Evolutionary conservation across 352 stramenopile genomes (phyloP).

Genomic region (Peronospora farinosa): DNA sequence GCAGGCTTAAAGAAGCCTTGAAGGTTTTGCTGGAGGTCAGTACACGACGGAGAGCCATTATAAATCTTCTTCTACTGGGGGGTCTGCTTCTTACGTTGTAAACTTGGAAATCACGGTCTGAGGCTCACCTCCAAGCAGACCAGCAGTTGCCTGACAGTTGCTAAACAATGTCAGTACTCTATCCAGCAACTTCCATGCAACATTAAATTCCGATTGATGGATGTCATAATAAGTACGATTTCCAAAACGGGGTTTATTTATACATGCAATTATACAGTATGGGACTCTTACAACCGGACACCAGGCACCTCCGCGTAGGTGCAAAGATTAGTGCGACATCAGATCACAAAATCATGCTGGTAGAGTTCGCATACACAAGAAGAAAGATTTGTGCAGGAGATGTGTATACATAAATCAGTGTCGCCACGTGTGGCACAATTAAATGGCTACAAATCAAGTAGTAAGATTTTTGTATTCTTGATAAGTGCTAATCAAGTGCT

Average conservation of each 20-base stretch:
- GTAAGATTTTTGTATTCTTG: background rate
- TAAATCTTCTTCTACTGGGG: conserved; percentile 8
- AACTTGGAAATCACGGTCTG: conserved; percentile 28
- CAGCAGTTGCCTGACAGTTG: conserved; percentile 3
- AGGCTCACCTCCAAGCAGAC: conserved; percentile 19
- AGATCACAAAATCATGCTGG: too few species aligned
- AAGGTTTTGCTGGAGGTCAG: conserved; percentile 36
- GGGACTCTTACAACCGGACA: background rate
- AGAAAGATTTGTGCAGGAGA: too few species aligned
- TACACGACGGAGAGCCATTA: conserved; percentile 51
- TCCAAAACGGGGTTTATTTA: background rate
- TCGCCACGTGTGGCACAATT: too few species aligned
- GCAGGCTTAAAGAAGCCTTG: conserved; percentile 24
- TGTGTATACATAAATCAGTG: too few species aligned
- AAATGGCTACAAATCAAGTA: too few species aligned
- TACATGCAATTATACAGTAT: background rate
- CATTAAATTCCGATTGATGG: conserved; percentile 8
- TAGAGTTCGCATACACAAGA: background rate
- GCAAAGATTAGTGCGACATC: too few species aligned
- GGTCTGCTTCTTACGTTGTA: conserved; percentile 26
- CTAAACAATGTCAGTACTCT: background rate
- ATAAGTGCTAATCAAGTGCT: conserved; percentile 19
- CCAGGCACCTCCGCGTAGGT: too few species aligned
- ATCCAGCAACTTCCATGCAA: conserved; percentile 1
- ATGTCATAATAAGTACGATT: conserved; percentile 11